Evolutionary conservation across 116 monocot species (phyloP), one percentile per base, ranked within the genome.

Genomic region (Dioscorea cayenensis): DNA sequence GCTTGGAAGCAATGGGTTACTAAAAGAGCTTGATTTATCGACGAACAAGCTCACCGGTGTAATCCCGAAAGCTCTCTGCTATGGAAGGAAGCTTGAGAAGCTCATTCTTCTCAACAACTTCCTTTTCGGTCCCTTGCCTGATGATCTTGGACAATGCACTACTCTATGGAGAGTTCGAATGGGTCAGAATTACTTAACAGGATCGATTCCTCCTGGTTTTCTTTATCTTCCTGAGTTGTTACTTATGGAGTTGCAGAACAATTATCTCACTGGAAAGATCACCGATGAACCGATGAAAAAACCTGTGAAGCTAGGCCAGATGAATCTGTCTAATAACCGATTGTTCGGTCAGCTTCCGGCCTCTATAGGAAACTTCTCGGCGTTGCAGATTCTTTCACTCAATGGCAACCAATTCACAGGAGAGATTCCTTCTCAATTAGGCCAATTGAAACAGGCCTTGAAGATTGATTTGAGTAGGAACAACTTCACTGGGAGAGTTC

Each of bases 61-160:
- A 13, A 66, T 95, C 51, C 95, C 92, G 2, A 36, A 51, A 1
- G 19, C 50, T 6, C 78, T 95, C 21, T 95, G 92, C 65, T 50
- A 7, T 19, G 83, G 83, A 0, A 69, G 83, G 77, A 75, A 61
- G 78, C 83, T 99, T 0, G 78, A 84, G 36, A 89, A 89, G 43
- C 77, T 99, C 20, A 99, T 99, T 73, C 80, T 91, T 21, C 84
- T 93, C 29, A 87, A 94, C 65, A 99, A 99, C 71, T 99, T 94
- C 72, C 77, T 99, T 22, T 99, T 99, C 36, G 94, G 99, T 2
- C 83, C 88, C 1, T 65, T 99, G 49, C 94, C 99, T 12, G 76
- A 67, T 22, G 88, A 86, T 59, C 85, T 99, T 14, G 89, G 94
- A 19, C 64, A 50, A 17, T 99, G 99, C 66, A 28, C 2, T 36